phyloP scores from a whole-genome alignment of 208 protist genomes.

The Trypanosoma vivax region DNA sequence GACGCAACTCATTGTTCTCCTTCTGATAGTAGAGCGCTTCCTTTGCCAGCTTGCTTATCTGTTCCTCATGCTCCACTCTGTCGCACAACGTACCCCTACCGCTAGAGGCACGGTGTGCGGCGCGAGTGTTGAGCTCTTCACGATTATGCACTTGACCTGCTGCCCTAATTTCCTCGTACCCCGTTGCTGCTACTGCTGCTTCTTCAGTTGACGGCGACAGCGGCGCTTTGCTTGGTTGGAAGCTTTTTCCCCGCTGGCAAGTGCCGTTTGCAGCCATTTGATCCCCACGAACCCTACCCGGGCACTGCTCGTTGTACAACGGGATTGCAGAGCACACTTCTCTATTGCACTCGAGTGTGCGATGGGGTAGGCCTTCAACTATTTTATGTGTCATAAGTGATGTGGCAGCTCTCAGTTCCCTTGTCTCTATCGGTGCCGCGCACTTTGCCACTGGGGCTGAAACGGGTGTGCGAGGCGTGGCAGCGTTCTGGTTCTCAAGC shows the following conservation, averaged over 20 bases:
- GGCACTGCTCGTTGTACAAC: no score
- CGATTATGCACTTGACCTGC: not conserved
- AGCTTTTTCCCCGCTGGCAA: no score
- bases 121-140: not conserved
- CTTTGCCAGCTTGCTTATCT: constrained; percentile 40
- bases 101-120: not conserved
- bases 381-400: no score
- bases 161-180: no score
- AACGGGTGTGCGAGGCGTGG: not conserved
- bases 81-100: not conserved
- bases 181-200: not conserved
- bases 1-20: constrained; percentile 48
- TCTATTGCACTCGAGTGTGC: no score
- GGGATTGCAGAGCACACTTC: no score
- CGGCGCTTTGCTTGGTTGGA: no score
- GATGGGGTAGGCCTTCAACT: no score
- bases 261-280: no score
- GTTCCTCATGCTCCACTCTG: constrained; percentile 20
- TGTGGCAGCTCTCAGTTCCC: no score
- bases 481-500: not conserved
- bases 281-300: no score
- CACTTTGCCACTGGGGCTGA: constrained; percentile 1
- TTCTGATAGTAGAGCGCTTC: constrained; percentile 61
- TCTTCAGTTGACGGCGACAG: no score
- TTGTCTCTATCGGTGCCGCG: not conserved